A percentile compares a stretch with the other conserved stretches of the same genome.
These are phyloP conservation scores for Juncus inflexus DNA, from an alignment of 176 grass and related monocot genomes.

Conservation along the genomic window DNA sequence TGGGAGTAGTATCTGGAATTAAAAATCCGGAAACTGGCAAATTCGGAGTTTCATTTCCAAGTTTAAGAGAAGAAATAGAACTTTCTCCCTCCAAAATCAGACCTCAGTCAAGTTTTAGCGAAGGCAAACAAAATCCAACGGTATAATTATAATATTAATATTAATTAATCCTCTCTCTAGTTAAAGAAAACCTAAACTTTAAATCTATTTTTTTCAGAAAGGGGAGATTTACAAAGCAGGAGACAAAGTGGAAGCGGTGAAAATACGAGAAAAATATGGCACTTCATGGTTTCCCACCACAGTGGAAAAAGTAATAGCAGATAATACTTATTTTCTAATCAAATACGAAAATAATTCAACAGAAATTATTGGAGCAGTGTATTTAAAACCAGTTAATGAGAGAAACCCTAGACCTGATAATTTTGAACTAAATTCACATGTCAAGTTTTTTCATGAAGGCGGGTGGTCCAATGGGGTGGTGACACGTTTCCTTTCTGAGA, in stretches of 20 bases:
- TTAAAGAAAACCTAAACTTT: not conserved
- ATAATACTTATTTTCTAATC: not conserved
- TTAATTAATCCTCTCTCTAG: not conserved
- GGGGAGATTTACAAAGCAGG: constrained; percentile 14
- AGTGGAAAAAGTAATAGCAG: constrained; percentile 19
- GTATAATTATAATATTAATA: not conserved
- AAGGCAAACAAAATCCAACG: constrained; percentile 1
- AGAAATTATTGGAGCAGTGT: constrained; percentile 28
- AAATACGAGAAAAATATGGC: constrained; percentile 15
- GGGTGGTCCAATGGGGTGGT: constrained; percentile 6
- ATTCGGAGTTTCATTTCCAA: constrained; percentile 57
- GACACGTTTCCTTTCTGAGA: not conserved
- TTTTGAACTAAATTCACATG: constrained; percentile 18
- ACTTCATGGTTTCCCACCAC: constrained; percentile 27
- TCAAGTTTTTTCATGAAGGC: constrained; percentile 23
- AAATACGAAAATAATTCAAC: constrained; percentile 20
- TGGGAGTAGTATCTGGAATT: constrained; percentile 33
- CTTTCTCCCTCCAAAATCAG: constrained; percentile 38
- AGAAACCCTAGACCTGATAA: not conserved
- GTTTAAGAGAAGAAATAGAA: constrained; percentile 43
- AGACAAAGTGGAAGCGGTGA: constrained; percentile 31
- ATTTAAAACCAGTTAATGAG: constrained; percentile 3
- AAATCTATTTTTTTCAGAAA: not conserved
- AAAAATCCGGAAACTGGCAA: not conserved
- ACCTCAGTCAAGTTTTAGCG: constrained; percentile 29